These are phyloP conservation scores for Eustoma russellianum DNA, from an alignment of 257 asterid genomes.

Conservation along the genomic window DNA sequence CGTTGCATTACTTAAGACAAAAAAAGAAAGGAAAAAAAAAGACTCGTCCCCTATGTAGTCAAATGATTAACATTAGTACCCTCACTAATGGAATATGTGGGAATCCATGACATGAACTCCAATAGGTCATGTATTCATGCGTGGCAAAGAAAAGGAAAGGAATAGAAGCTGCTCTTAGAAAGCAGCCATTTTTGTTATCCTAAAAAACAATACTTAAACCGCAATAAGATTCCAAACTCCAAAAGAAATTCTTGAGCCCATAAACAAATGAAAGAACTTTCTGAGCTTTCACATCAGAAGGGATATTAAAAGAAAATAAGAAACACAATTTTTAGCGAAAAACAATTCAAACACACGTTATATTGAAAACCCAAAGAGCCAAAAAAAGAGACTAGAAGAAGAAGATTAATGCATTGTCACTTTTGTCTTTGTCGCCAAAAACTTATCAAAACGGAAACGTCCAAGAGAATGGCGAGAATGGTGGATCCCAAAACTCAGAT, in stretches of 20 bases:
- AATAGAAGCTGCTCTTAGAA: constrained; percentile 4
- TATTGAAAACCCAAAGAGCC: constrained; percentile 4
- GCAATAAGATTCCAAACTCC: background rate
- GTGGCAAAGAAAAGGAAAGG: constrained; percentile 8
- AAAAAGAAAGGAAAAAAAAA: no score
- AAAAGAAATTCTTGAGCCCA: constrained; percentile 6
- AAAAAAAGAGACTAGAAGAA: constrained; percentile 10
- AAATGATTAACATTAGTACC: constrained; percentile 1
- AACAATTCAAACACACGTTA: constrained; percentile 32
- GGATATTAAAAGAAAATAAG: background rate
- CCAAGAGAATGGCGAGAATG: constrained; percentile 28
- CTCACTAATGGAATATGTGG: background rate
- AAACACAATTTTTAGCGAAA: constrained; percentile 22
- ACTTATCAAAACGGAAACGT: constrained; percentile 27
- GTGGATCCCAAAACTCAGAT: constrained; percentile 33
- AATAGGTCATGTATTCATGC: constrained; percentile 11
- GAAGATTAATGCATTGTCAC: constrained; percentile 48
- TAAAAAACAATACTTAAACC: background rate
- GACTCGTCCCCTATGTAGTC: background rate
- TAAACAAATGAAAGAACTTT: background rate
- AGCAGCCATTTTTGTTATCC: background rate
- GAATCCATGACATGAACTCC: constrained; percentile 6
- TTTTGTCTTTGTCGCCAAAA: constrained; percentile 29
- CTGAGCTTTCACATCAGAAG: constrained; percentile 7
- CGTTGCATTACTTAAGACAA: no score